Evolutionary conservation across 75 land plant genomes (phyloP), one percentile per base, ranked within the genome.

Genomic region (Gnetum montanum): DNA sequence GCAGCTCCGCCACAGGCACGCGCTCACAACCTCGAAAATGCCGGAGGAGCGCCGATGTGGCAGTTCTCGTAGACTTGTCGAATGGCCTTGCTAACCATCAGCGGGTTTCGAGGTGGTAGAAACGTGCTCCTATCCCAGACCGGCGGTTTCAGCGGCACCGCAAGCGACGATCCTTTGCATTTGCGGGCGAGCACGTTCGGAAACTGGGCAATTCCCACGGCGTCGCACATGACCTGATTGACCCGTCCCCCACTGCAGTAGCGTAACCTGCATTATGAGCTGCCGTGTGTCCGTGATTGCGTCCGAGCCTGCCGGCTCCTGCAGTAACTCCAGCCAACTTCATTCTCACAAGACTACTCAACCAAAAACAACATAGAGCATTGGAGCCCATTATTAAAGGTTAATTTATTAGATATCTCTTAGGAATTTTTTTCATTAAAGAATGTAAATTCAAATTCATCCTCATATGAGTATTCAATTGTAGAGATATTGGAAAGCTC

Each of bases 151-250:
- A 77, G 64, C 1, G 85, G 85, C 22, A 34, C 54, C 0, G 6
- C 8, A n/a, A n/a, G n/a, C n/a, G n/a, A n/a, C 0, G 62, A 55
- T 0, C 85, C 85, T 0, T 60, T 62, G 0, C 77, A 70, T 2
- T 76, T 38, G 49, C 76, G 77, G 10, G 46, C 68, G 4, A 76
- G 43, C 20, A 77, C 85, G 11, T 2, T 34, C 60, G 76, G 31
- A 74, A 82, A 76, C 24, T 76, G 80, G 2, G 55, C 58, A 0
- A 73, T 6, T 7, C 80, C 80, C 2, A 63, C 28, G 0, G 64
- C 85, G 37, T 82, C 85, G 26, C 58, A 8, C 71, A 76, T 67
- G 46, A 61, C 50, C 58, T 82, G 85, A 57, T 72, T 71, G 15
- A 67, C 18, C 1, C 75, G 67, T 76, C 0, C 79, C 79, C 16